Conservation (phyloP, 371 early-diverging fungal genomes). For the Apophysomyces sp. region DNA sequence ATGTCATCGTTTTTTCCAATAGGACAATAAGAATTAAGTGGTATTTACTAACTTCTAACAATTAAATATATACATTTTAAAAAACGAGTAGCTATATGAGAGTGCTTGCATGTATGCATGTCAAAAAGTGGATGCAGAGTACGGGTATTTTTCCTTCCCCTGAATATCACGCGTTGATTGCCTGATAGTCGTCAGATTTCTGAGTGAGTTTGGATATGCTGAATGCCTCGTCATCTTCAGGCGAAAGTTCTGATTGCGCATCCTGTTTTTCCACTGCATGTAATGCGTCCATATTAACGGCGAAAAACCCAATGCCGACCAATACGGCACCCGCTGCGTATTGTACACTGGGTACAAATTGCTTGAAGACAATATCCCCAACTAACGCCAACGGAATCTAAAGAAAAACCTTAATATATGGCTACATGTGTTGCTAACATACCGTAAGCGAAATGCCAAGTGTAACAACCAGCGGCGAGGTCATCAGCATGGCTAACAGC, state of each 20-base stretch:
- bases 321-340: constrained; percentile 70
- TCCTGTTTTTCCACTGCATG: constrained; percentile 25
- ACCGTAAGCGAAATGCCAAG: constrained; percentile 74
- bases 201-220: neutral
- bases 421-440: constrained; percentile 11
- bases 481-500: constrained; percentile 79
- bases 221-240: constrained; percentile 10
- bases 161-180: neutral
- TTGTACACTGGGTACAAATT: constrained; percentile 49
- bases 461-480: constrained; percentile 79
- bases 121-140: neutral
- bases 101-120: neutral
- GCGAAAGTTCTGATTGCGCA: neutral
- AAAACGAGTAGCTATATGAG: no score
- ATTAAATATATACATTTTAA: neutral
- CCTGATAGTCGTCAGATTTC: neutral
- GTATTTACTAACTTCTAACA: neutral
- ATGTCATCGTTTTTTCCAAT: neutral
- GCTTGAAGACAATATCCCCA: constrained; percentile 72
- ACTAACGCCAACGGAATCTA: constrained; percentile 67
- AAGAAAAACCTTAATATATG: no score
- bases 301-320: constrained; percentile 70
- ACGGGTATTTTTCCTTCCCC: neutral
- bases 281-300: constrained; percentile 53
- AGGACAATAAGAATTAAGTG: neutral